Base-by-base conservation (phyloP, 306 rosid species). In the Cicer arietinum region DNA sequence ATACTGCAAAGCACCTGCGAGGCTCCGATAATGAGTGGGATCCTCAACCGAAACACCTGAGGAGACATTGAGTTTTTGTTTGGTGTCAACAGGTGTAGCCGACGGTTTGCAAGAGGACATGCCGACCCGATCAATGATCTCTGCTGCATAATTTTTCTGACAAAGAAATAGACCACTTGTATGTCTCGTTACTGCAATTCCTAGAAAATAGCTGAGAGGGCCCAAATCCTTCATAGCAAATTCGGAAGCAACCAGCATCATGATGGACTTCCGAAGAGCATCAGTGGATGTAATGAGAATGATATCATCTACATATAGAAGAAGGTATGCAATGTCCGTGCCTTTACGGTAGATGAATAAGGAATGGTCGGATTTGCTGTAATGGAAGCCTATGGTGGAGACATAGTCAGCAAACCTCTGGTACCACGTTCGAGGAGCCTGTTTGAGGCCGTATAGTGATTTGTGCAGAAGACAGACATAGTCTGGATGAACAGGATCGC, bases 281-380 rank as follows among this genome's bases (percentile, higher is more conserved):
- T 25, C 35, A 25, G 4, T 2, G 35, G 35, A 25, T 25, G 35
- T 25, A 25, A 25, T 25, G 35, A 25, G 35, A 25, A 25, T 25
- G 35, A 25, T 25, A 25, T 25, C 35, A 25, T 25, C 35, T 25
- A 25, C 35, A 25, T 25, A 25, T 25, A 25, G 35, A 25, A 25
- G 35, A 25, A 25, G 35, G 35, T 25, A 2, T 25, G 47, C 9
- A 2, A 44, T 44, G 47, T 44, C 2, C 6, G 54, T 12, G 17
- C 54, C 54, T 50, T 50, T 50, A n/a, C 54, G 18, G 54, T 50
- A 50, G 54, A 50, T 50, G 17, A 50, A 50, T 50, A 50, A 50
- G 17, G 54, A 50, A 50, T 5, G 54, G 7, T 50, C 17, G 0
- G 18, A 11, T 50, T 50, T 50, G 54, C 11, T 50, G 54, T 50